Conservation (phyloP, 352 stramenopile genomes). For the Phytophthora vignae region DNA sequence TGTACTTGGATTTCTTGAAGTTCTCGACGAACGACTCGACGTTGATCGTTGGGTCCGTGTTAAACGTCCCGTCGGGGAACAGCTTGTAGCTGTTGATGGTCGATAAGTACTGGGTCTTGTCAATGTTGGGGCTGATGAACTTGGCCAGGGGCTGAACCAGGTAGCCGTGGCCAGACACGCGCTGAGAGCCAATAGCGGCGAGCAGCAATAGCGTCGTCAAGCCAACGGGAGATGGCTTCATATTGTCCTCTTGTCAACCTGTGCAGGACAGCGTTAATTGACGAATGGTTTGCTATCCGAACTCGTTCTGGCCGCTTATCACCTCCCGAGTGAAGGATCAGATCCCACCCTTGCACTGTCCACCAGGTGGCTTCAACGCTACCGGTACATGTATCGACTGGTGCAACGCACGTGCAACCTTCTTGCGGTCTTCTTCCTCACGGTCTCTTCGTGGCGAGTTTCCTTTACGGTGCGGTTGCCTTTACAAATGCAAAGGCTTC, state of each 20-base stretch:
- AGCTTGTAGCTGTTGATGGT: slow-evolving; percentile 51
- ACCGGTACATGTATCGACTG: background rate
- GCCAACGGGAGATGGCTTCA: slow-evolving; percentile 17
- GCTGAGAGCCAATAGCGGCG: slow-evolving; percentile 13
- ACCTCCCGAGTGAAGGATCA: background rate
- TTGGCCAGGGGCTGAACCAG: slow-evolving; percentile 47
- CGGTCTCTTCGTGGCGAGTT: background rate
- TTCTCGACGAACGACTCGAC: slow-evolving; percentile 46
- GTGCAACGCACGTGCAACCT: slow-evolving; percentile 1
- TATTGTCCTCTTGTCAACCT: slow-evolving; percentile 8
- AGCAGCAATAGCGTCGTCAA: slow-evolving; percentile 21
- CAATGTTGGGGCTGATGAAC: slow-evolving; percentile 43
- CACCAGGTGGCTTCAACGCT: slow-evolving; percentile 16
- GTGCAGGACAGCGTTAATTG: slow-evolving; percentile 10
- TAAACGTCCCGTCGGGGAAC: slow-evolving; percentile 48
- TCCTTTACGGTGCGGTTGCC: background rate
- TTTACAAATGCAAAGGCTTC: slow-evolving; percentile 6
- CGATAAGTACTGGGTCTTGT: slow-evolving; percentile 52
- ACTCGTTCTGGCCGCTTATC: background rate
- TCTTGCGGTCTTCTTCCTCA: background rate
- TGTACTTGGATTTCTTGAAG: slow-evolving; percentile 52
- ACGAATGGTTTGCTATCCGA: slow-evolving; percentile 6
- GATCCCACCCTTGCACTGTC: background rate
- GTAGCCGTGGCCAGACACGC: slow-evolving; percentile 44
- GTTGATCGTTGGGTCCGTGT: slow-evolving; percentile 39